Base-by-base conservation (phyloP, 495 filamentous ascomycete species). In the Aspergillus ostianus region DNA sequence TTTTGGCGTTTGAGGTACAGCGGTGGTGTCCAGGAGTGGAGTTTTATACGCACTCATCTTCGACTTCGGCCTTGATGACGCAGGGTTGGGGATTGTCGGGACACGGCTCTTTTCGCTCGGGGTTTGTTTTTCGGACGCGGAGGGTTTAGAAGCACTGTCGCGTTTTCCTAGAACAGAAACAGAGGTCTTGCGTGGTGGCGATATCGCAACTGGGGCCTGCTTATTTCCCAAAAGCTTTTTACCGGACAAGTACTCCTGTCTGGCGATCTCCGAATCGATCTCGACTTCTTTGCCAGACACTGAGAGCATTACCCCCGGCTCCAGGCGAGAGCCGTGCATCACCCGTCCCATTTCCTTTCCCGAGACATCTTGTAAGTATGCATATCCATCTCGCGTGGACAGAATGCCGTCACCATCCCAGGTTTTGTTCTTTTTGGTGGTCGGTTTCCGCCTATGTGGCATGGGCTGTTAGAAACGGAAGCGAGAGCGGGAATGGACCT, bases 391-490 rank as follows among this genome's bases (percentile, higher is more conserved):
- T 0, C 71, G 67, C 2, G 87, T 76, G 3, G 79, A 73, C 12
- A 93, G 76, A 7, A 91, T 78, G 3, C 89, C 90, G 69, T 93
- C 90, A n/a, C 90, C 89, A 70, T 92, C 90, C 87, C 90, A 93
- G 17, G 87, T 92, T 68, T 92, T 93, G 74, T 92, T 84, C 73
- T 92, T 93, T 70, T 91, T 93, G 15, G 74, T 79, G 0, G 87
- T 91, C 52, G 83, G 85, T 68, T 90, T 92, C 19, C 90, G 85
- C 88, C 87, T 89, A 61, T 51, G 26, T n/a, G 12, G 30, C 18
- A 15, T 17, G 27, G 20, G 51, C 27, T 36, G 45, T 58, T 26
- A 55, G 15, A 44, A 45, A 50, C 6, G 6, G n/a, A 44, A 32
- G 13, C 10, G 15, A 58, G 19, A 56, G 19, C 21, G 44, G 48